Evolutionary conservation across 306 rosid genomes (phyloP).

Genomic region (Malus orientalis): DNA sequence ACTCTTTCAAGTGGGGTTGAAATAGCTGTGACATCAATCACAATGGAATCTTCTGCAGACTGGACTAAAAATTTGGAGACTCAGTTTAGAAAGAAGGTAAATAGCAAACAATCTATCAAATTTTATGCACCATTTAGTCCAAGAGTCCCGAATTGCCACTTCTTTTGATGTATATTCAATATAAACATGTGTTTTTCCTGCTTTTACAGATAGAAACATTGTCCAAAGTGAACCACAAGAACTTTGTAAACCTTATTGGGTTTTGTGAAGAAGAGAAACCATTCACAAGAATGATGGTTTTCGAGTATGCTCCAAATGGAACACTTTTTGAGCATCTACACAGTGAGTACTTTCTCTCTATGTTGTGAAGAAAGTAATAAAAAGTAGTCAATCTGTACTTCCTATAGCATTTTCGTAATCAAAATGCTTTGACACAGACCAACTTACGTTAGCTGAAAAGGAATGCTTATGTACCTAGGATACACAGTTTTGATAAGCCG

Average conservation of each 20-base stretch:
- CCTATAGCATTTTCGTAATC: not conserved
- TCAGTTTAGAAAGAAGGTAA: conserved; percentile 70
- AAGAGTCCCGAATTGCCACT: conserved; percentile 1
- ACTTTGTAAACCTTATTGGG: conserved; percentile 79
- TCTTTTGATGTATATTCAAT: not conserved
- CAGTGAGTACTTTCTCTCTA: conserved; percentile 36
- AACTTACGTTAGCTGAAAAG: not conserved
- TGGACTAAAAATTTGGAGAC: conserved; percentile 69
- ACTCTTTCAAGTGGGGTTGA: conserved; percentile 94
- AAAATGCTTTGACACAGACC: not conserved
- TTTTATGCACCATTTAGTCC: not conserved
- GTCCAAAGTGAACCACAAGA: conserved; percentile 84
- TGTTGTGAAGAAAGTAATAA: not conserved
- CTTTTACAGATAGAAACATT: conserved; percentile 54
- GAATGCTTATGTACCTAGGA: not conserved
- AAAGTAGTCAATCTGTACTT: not conserved
- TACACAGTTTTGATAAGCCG: not conserved
- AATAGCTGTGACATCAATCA: conserved; percentile 69
- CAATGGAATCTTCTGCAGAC: conserved; percentile 36
- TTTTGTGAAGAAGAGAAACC: conserved; percentile 80
- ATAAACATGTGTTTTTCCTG: not conserved
- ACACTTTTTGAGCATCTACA: conserved; percentile 87
- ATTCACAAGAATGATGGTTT: conserved; percentile 92
- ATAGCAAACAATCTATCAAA: conserved; percentile 2
- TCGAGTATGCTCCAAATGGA: conserved; percentile 97